Evolutionary conservation across 257 asterid genomes (phyloP).

Genomic region (Fraxinus americana): DNA sequence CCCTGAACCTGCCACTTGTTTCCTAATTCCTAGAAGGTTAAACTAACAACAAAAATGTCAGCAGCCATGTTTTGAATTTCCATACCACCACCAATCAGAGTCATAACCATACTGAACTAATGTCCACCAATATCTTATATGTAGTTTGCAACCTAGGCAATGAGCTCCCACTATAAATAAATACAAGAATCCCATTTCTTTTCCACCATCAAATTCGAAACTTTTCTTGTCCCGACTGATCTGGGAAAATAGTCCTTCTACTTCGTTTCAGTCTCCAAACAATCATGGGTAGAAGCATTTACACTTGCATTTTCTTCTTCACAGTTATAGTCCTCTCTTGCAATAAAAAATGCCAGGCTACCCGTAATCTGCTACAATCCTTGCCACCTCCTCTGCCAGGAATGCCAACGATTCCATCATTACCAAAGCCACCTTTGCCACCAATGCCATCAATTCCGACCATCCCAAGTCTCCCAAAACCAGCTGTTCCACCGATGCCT

Average conservation of each 20-base stretch:
- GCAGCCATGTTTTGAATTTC: neutral
- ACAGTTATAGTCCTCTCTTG: slow-evolving; percentile 17
- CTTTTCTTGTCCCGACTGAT: neutral
- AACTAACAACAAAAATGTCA: neutral
- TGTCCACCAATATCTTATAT: neutral
- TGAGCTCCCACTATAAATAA: slow-evolving; percentile 20
- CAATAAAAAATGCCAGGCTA: slow-evolving; percentile 26
- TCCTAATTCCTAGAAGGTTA: neutral
- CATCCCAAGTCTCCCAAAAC: slow-evolving; percentile 18
- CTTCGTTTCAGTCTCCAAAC: neutral
- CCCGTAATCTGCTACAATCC: slow-evolving; percentile 33
- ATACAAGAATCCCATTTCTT: slow-evolving; percentile 3
- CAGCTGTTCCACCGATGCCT: slow-evolving; percentile 29
- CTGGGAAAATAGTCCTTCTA: no score
- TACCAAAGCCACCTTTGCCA: slow-evolving; percentile 15
- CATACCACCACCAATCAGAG: neutral
- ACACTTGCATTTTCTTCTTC: slow-evolving; percentile 21
- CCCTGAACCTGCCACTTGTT: neutral
- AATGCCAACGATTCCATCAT: slow-evolving; percentile 2
- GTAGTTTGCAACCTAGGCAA: neutral
- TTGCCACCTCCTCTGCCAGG: slow-evolving; percentile 16
- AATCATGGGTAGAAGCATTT: slow-evolving; percentile 27
- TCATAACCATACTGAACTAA: neutral
- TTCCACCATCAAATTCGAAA: neutral
- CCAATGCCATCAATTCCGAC: slow-evolving; percentile 14